phyloP scores from a whole-genome alignment of 1,139 yeast genomes.

The Zygosaccharomyces pseudobailii region DNA sequence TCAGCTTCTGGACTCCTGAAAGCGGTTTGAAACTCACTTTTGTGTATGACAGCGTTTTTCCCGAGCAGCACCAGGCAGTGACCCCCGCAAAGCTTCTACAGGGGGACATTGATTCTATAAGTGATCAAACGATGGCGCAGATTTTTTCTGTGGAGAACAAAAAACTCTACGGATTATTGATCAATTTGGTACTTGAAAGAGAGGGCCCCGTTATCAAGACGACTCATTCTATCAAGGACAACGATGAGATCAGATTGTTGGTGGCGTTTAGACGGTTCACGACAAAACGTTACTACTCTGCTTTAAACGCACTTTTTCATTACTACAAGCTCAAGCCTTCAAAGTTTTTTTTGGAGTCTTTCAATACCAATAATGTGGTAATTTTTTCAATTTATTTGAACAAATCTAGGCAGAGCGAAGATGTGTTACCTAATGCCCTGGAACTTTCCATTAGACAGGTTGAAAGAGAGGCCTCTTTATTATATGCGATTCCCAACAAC shows the following conservation, averaged over 20 bases:
- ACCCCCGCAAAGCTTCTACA: slow-evolving; percentile 32
- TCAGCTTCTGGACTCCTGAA: slow-evolving; percentile 67
- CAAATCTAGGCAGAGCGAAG: slow-evolving; percentile 36
- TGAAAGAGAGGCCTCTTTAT: slow-evolving; percentile 87
- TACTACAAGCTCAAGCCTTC: slow-evolving; percentile 84
- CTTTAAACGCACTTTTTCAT: slow-evolving; percentile 80
- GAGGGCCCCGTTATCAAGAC: slow-evolving; percentile 94
- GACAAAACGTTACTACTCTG: slow-evolving; percentile 83
- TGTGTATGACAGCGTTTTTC: slow-evolving; percentile 73
- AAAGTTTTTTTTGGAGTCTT: slow-evolving; percentile 91
- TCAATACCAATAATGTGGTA: slow-evolving; percentile 74
- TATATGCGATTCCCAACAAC: slow-evolving; percentile 88
- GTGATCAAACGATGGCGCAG: slow-evolving; percentile 74
- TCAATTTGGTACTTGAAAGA: slow-evolving; percentile 62
- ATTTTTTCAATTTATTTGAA: slow-evolving; percentile 81
- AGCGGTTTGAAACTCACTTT: slow-evolving; percentile 76
- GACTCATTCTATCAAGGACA: slow-evolving; percentile 65
- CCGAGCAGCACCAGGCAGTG: slow-evolving; percentile 36
- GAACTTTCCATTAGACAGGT: slow-evolving; percentile 85
- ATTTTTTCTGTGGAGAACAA: slow-evolving; percentile 81
- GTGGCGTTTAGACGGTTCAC: slow-evolving; percentile 85
- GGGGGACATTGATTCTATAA: slow-evolving; percentile 56
- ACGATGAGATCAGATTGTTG: slow-evolving; percentile 76
- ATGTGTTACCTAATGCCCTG: slow-evolving; percentile 36
- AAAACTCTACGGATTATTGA: slow-evolving; percentile 65